Base-by-base conservation (phyloP, 208 protist genomes). In the Endotrypanum monterogeii region DNA sequence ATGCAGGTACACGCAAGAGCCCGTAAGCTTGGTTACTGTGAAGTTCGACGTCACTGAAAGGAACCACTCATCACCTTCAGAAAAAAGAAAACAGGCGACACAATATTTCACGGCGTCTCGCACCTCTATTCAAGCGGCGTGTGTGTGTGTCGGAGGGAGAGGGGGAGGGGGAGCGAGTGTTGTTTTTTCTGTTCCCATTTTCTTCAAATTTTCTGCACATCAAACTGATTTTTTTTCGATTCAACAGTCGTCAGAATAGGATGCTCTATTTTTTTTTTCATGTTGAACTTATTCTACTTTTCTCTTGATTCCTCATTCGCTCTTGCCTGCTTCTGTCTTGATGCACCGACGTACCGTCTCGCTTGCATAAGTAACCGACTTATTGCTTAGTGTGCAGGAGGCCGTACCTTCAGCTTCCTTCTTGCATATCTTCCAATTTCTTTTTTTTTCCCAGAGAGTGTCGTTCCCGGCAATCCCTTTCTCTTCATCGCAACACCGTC, bases 381-480 rank as follows among this genome's bases (percentile, higher is more conserved):
- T 37, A 7, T 37, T 28, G 60, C 23, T 44, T 20, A 35, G 46
- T 60, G 35, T 71, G 16, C 35, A 23, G 5, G 44, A 37, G 28
- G 11, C 12, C 51, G 48, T 1, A 1, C 58, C 5, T 35, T 46
- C 39, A 8, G 25, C 18, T 35, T 28, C 32, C 2, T 7, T 66
- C 18, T 57, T 12, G 23, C 3, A 5, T 8, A 46, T 71, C 44
- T 51, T n/a, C n/a, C 57, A 35, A 46, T 72, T 55, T n/a, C 23
- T 63, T 66, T 51, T 71, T 65, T 70, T 72, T 61, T 30, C 5
- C 30, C 30, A 11, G 12, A 11, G 55, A 30, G 28, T 28, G n/a
- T 37, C 55, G 18, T 18, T 60, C 23, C n/a, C 9, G 11, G 55
- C 25, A 14, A 28, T 23, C 55, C 55, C 35, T 28, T 28, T 65